These are phyloP conservation scores for Larix kaempferi DNA, from an alignment of 75 land plant genomes.

Conservation along the genomic window DNA sequence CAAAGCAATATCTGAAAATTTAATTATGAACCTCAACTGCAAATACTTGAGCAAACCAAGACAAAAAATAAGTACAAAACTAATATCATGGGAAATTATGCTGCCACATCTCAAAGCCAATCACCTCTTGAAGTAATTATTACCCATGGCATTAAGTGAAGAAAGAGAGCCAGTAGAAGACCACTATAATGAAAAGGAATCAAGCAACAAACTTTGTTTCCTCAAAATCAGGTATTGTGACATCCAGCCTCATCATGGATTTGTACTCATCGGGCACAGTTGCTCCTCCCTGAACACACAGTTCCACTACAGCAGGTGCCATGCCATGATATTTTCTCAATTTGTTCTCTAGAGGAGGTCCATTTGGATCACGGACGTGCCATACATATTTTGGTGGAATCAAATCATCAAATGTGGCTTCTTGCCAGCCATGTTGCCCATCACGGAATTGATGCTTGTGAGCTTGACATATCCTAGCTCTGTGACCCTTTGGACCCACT, in stretches of 20 bases:
- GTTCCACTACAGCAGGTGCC: conserved; percentile 82
- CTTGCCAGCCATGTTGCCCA: conserved; percentile 91
- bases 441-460: conserved; percentile 72
- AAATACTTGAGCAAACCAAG: too few relatives aligned
- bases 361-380: conserved; percentile 65
- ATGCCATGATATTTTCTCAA: conserved; percentile 69
- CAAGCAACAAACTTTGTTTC: conserved; percentile 82
- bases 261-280: conserved; percentile 56
- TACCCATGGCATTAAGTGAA: too few relatives aligned
- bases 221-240: conserved; percentile 54
- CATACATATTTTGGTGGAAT: conserved; percentile 85
- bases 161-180: too few relatives aligned
- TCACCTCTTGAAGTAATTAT: too few relatives aligned
- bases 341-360: conserved; percentile 43
- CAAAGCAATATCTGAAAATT: too few relatives aligned
- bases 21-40: too few relatives aligned
- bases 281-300: conserved; percentile 80
- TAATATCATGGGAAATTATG: too few relatives aligned
- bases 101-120: too few relatives aligned
- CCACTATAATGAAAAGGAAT: background rate
- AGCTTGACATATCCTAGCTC: conserved; percentile 70
- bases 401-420: conserved; percentile 67
- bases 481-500: conserved; percentile 69
- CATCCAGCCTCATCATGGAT: conserved; percentile 75
- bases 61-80: too few relatives aligned